Percentiles rank a stretch among this genome's conserved stretches.
These are phyloP conservation scores for Xylaria sp. DNA, from an alignment of 2,329 filamentous ascomycete genomes.

Conservation along the genomic window DNA sequence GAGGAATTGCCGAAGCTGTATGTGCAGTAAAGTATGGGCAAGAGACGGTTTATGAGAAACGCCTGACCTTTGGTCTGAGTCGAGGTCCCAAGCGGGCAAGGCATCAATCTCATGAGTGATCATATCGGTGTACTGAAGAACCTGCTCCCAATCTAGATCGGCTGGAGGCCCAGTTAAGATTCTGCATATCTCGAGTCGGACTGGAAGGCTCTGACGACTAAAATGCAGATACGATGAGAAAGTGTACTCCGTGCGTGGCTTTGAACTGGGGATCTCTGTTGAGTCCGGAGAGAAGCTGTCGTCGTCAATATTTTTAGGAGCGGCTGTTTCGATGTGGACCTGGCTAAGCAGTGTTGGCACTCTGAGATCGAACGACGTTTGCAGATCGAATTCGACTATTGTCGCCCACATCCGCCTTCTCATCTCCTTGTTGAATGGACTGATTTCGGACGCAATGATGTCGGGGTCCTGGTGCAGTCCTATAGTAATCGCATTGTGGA, in stretches of 20 bases:
- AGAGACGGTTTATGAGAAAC: constrained; percentile 66
- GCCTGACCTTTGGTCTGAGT: constrained; percentile 52
- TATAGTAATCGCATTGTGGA: constrained; percentile 68
- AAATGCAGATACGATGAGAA: constrained; percentile 69
- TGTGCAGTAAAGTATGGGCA: constrained; percentile 69
- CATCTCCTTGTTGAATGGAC: constrained; percentile 71
- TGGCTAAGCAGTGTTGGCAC: constrained; percentile 68
- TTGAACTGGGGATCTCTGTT: constrained; percentile 62
- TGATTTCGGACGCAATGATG: constrained; percentile 65
- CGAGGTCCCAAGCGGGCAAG: constrained; percentile 66
- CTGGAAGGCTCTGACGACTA: constrained; percentile 64
- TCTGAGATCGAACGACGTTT: constrained; percentile 70
- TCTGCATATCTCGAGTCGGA: constrained; percentile 68
- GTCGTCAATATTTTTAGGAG: constrained; percentile 68
- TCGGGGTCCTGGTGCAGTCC: constrained; percentile 70
- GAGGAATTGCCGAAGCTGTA: constrained; percentile 71
- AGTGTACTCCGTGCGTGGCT: constrained; percentile 65
- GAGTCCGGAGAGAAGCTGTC: constrained; percentile 67
- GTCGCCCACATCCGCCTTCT: constrained; percentile 70
- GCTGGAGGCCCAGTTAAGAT: constrained; percentile 65
- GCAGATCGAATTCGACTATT: constrained; percentile 70
- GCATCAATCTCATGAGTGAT: constrained; percentile 70
- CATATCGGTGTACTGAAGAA: constrained; percentile 70
- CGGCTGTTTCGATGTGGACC: constrained; percentile 65
- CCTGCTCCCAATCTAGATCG: constrained; percentile 70